These are phyloP conservation scores for Halteria grandinella DNA, from an alignment of 73 alveolate genomes.

Conservation along the genomic window DNA sequence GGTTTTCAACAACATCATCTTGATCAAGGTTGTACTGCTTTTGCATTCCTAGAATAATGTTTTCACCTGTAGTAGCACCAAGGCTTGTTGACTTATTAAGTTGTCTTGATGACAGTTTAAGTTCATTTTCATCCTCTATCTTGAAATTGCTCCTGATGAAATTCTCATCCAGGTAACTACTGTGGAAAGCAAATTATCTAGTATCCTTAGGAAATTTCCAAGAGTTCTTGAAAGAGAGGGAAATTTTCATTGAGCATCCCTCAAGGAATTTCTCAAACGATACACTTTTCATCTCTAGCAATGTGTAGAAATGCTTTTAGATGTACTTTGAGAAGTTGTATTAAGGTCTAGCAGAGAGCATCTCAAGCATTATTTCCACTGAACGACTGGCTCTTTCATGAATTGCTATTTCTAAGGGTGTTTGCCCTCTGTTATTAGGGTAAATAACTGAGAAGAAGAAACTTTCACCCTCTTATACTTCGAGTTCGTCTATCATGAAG, in stretches of 20 bases:
- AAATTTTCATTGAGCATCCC: conserved; percentile 14
- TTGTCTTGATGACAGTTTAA: too few species aligned
- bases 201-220: conserved; percentile 4
- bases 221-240: not conserved
- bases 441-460: not conserved
- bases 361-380: conserved; percentile 25
- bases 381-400: not conserved
- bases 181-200: conserved; percentile 4
- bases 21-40: too few species aligned
- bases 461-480: not conserved
- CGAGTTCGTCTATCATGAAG: not conserved
- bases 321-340: conserved; percentile 28
- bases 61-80: too few species aligned
- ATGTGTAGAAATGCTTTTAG: conserved; percentile 1
- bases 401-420: conserved; percentile 36
- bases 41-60: too few species aligned
- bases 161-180: conserved; percentile 24
- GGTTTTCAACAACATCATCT: too few species aligned
- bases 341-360: conserved; percentile 18
- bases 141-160: not conserved
- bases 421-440: conserved; percentile 21
- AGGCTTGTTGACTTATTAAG: too few species aligned
- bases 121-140: too few species aligned
- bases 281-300: conserved; percentile 39
- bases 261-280: conserved; percentile 6